Percentiles rank a stretch among this genome's conserved stretches.
Evolutionary conservation across 495 filamentous ascomycete species (phyloP).

Genomic region (Xylaria sp.): DNA sequence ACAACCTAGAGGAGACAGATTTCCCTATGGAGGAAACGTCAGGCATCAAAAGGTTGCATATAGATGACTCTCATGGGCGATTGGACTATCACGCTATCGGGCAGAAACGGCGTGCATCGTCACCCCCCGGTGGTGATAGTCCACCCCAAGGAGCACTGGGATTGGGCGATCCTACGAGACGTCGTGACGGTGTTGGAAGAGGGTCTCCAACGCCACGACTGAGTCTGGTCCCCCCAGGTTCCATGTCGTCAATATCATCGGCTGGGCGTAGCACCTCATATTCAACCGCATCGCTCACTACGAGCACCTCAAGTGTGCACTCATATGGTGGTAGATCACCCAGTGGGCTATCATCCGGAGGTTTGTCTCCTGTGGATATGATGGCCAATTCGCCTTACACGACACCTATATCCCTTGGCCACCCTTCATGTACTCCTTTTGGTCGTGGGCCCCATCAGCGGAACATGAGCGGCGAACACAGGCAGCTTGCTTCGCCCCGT

Average conservation of each 20-base stretch:
- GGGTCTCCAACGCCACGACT: constrained; percentile 65
- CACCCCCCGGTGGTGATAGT: constrained; percentile 75
- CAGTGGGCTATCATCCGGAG: constrained; percentile 70
- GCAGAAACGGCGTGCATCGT: constrained; percentile 82
- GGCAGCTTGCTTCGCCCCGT: constrained; percentile 53
- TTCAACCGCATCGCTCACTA: constrained; percentile 70
- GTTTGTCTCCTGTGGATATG: constrained; percentile 59
- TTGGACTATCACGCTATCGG: constrained; percentile 51
- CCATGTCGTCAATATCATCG: constrained; percentile 77
- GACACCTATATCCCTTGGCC: constrained; percentile 63
- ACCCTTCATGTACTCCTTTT: constrained; percentile 62
- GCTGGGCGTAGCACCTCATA: constrained; percentile 76
- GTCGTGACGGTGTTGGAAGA: constrained; percentile 67
- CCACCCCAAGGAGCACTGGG: constrained; percentile 62
- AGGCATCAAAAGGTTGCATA: constrained; percentile 62
- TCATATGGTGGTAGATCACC: constrained; percentile 78
- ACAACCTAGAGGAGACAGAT: constrained; percentile 67
- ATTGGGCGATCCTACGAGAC: constrained; percentile 70
- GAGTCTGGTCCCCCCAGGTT: constrained; percentile 66
- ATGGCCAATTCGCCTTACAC: constrained; percentile 66
- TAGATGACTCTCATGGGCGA: constrained; percentile 58
- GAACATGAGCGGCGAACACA: constrained; percentile 50
- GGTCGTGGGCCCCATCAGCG: constrained; percentile 57
- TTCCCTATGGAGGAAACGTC: constrained; percentile 72
- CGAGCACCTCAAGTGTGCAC: constrained; percentile 75